Percentiles rank a stretch among this genome's conserved stretches.
Conservation (phyloP, 2,329 filamentous ascomycete genomes). For the Cadophora sp. region DNA sequence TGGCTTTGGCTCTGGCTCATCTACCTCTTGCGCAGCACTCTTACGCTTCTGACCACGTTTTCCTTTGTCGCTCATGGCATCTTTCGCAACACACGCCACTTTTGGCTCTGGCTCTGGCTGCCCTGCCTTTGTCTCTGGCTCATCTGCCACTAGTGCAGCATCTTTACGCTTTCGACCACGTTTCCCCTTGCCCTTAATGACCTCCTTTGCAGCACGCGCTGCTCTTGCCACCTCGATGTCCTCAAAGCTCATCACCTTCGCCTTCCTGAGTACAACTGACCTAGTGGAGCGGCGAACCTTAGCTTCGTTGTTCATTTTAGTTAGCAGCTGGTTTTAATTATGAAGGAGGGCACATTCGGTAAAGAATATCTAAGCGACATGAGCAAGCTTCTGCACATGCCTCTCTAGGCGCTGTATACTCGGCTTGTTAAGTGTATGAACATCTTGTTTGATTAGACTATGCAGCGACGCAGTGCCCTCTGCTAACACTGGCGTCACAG, state of each 20-base stretch:
- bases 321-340: slow-evolving; percentile 39
- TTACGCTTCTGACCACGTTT: slow-evolving; percentile 30
- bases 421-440: slow-evolving; percentile 29
- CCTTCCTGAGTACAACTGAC: not conserved
- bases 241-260: slow-evolving; percentile 21
- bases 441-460: slow-evolving; percentile 39
- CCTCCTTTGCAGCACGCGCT: slow-evolving; percentile 17
- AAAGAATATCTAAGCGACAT: slow-evolving; percentile 38
- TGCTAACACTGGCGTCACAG: slow-evolving; percentile 27
- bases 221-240: slow-evolving; percentile 20
- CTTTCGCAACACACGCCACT: slow-evolving; percentile 25
- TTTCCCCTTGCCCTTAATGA: slow-evolving; percentile 23
- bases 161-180: slow-evolving; percentile 28
- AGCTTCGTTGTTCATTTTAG: slow-evolving; percentile 30
- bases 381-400: slow-evolving; percentile 38
- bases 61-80: slow-evolving; percentile 23
- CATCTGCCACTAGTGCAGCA: slow-evolving; percentile 21
- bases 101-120: slow-evolving; percentile 18
- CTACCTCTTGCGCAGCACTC: slow-evolving; percentile 26
- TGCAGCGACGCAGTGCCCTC: slow-evolving; percentile 33
- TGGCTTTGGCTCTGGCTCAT: slow-evolving; percentile 25
- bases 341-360: slow-evolving; percentile 42
- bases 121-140: slow-evolving; percentile 11
- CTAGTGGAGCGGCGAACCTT: slow-evolving; percentile 31
- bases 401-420: slow-evolving; percentile 36